A percentile compares a stretch with the other conserved stretches of the same genome.
These are phyloP conservation scores for Coemansia sp. DNA, from an alignment of 192 early-diverging fungal genomes.

Conservation along the genomic window DNA sequence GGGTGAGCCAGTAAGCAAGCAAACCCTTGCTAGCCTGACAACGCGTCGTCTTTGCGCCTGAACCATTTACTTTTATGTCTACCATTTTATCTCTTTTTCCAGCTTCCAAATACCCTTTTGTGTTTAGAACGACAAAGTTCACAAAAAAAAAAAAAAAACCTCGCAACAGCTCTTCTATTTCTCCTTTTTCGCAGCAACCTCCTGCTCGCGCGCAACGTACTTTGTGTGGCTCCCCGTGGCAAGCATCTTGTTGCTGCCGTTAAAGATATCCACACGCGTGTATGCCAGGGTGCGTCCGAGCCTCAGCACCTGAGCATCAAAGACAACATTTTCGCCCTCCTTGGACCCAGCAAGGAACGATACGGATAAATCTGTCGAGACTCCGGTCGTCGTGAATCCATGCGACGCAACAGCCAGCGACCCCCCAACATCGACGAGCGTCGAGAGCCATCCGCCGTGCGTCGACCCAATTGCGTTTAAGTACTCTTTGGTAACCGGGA, in stretches of 20 bases:
- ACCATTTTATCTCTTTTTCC: too few relatives aligned
- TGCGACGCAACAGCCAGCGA: constrained; percentile 50
- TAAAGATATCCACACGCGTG: constrained; percentile 49
- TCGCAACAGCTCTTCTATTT: background rate
- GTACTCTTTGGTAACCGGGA: constrained; percentile 23
- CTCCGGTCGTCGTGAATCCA: constrained; percentile 44
- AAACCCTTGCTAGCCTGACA: background rate
- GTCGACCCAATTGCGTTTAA: constrained; percentile 46
- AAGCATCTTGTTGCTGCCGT: constrained; percentile 39
- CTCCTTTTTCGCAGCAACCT: constrained; percentile 1
- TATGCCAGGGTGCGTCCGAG: constrained; percentile 54
- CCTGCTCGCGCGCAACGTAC: constrained; percentile 40
- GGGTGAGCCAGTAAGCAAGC: constrained; percentile 5
- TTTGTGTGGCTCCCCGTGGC: constrained; percentile 57
- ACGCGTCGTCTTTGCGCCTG: too few relatives aligned
- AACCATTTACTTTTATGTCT: too few relatives aligned
- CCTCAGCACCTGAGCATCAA: constrained; percentile 50
- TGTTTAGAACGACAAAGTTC: background rate
- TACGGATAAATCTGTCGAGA: constrained; percentile 52
- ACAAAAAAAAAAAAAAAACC: background rate
- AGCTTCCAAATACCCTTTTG: background rate
- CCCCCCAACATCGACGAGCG: constrained; percentile 52
- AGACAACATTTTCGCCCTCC: constrained; percentile 36
- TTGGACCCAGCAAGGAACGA: constrained; percentile 51
- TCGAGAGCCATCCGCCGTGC: constrained; percentile 57